A percentile compares a stretch with the other conserved stretches of the same genome.
phyloP scores from a whole-genome alignment of 2,329 filamentous ascomycete genomes.

The Apiospora saccharicola region DNA sequence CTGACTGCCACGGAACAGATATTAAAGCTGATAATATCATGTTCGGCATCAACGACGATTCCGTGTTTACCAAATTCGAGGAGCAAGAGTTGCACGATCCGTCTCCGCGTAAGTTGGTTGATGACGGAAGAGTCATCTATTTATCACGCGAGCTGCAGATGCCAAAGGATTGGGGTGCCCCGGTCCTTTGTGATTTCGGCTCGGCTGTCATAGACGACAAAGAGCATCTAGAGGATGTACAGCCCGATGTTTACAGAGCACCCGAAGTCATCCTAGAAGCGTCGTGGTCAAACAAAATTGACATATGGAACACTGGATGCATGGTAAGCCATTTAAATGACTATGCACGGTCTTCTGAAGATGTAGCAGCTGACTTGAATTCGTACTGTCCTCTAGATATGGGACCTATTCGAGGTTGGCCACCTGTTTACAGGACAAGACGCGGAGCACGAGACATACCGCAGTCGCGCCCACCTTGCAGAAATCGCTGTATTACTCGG shows the following conservation, averaged over 20 bases:
- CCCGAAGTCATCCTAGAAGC: slow-evolving; percentile 56
- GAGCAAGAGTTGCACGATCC: slow-evolving; percentile 49
- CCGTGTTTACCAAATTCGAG: slow-evolving; percentile 49
- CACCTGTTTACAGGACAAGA: slow-evolving; percentile 53
- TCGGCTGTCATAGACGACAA: slow-evolving; percentile 46
- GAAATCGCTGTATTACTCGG: slow-evolving; percentile 57
- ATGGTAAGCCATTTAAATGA: slow-evolving; percentile 49
- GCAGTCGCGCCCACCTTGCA: slow-evolving; percentile 54
- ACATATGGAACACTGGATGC: slow-evolving; percentile 61
- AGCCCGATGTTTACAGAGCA: slow-evolving; percentile 50
- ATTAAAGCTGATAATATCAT: slow-evolving; percentile 58
- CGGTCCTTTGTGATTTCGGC: slow-evolving; percentile 58
- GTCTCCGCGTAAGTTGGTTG: slow-evolving; percentile 50
- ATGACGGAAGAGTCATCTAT: slow-evolving; percentile 51
- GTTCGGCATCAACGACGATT: slow-evolving; percentile 49
- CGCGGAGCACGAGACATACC: slow-evolving; percentile 47
- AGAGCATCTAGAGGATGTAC: slow-evolving; percentile 46
- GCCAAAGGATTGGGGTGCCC: slow-evolving; percentile 37
- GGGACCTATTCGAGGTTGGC: slow-evolving; percentile 56
- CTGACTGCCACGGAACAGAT: slow-evolving; percentile 37
- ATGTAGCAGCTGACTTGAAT: slow-evolving; percentile 25
- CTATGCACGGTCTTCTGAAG: not conserved
- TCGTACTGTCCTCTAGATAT: slow-evolving; percentile 46
- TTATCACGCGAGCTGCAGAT: slow-evolving; percentile 46
- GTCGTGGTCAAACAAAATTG: slow-evolving; percentile 54